Percentiles rank a stretch among this genome's conserved stretches.
phyloP scores from a whole-genome alignment of 176 grass and related monocot species.

The Aegilops speltoides region DNA sequence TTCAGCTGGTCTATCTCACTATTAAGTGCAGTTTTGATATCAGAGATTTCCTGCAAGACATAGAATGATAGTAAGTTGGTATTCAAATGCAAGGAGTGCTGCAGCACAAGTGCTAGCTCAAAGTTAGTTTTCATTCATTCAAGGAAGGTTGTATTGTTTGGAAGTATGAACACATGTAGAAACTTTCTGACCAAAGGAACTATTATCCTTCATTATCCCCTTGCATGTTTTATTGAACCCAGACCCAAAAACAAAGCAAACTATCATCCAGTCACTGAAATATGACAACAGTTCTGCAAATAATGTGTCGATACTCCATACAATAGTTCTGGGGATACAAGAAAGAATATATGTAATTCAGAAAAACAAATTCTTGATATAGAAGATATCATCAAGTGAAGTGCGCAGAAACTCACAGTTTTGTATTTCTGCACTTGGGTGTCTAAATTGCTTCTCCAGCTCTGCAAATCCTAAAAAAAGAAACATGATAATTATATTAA shows the following conservation, averaged over 20 bases:
- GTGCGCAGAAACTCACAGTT: conserved; percentile 54
- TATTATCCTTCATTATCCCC: not conserved
- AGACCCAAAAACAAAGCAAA: not conserved
- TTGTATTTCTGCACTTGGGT: conserved; percentile 94
- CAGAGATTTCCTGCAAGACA: conserved; percentile 79
- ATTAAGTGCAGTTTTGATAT: conserved; percentile 78
- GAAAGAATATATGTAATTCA: not conserved
- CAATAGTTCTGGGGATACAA: not conserved
- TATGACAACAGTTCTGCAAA: not conserved
- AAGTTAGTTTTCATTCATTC: not conserved
- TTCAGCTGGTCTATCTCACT: conserved; percentile 77
- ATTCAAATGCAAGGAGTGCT: not conserved
- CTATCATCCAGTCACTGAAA: not conserved
- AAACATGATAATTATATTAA: not conserved
- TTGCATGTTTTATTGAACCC: not conserved
- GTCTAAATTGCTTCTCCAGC: conserved; percentile 83
- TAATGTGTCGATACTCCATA: not conserved
- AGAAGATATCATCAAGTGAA: not conserved
- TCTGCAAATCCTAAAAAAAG: conserved; percentile 76
- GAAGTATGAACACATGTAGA: conserved; percentile 3
- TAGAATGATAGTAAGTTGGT: conserved; percentile 17
- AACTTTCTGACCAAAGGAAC: not conserved
- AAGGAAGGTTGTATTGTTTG: not conserved
- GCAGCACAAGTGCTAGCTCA: not conserved
- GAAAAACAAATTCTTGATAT: not conserved